Percentiles rank a stretch among this genome's conserved stretches.
phyloP scores from a whole-genome alignment of 2,329 filamentous ascomycete species.

The Phaeosphaeriaceae sp. region DNA sequence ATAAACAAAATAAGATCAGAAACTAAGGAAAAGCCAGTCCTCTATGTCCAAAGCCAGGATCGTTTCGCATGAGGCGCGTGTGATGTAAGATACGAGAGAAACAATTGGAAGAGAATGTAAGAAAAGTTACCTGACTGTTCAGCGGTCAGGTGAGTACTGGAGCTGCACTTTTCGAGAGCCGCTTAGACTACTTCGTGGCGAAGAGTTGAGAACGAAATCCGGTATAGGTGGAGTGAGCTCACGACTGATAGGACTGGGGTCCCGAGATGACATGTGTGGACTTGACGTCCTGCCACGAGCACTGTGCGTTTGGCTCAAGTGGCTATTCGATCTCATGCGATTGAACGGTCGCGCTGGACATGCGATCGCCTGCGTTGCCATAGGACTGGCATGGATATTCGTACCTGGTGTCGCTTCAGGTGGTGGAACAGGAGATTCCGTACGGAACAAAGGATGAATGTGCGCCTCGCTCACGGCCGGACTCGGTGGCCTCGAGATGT shows the following conservation, averaged over 20 bases:
- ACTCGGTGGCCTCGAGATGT: slow-evolving; percentile 46
- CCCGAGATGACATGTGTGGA: slow-evolving; percentile 30
- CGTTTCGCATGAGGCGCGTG: slow-evolving; percentile 14
- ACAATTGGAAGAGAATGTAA: neutral
- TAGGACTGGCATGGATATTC: slow-evolving; percentile 72
- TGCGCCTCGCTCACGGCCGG: slow-evolving; percentile 65
- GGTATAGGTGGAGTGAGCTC: slow-evolving; percentile 52
- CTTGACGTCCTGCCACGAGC: slow-evolving; percentile 32
- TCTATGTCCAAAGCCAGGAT: slow-evolving; percentile 10
- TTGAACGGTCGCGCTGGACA: slow-evolving; percentile 44
- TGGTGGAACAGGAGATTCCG: slow-evolving; percentile 72
- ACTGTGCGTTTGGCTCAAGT: slow-evolving; percentile 32
- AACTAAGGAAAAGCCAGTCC: neutral
- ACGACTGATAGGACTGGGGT: slow-evolving; percentile 44
- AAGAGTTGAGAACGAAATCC: slow-evolving; percentile 52
- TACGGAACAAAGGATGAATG: slow-evolving; percentile 80
- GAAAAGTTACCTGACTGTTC: slow-evolving; percentile 2
- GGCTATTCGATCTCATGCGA: slow-evolving; percentile 46
- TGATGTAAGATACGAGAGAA: neutral
- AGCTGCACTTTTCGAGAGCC: slow-evolving; percentile 38
- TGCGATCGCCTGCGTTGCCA: slow-evolving; percentile 68
- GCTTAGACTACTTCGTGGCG: slow-evolving; percentile 47
- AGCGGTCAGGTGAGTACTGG: slow-evolving; percentile 28
- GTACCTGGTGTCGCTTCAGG: slow-evolving; percentile 71
- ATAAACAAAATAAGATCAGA: slow-evolving; percentile 8